phyloP scores from a whole-genome alignment of 257 asterid species.

The Gardenia jasminoides region DNA sequence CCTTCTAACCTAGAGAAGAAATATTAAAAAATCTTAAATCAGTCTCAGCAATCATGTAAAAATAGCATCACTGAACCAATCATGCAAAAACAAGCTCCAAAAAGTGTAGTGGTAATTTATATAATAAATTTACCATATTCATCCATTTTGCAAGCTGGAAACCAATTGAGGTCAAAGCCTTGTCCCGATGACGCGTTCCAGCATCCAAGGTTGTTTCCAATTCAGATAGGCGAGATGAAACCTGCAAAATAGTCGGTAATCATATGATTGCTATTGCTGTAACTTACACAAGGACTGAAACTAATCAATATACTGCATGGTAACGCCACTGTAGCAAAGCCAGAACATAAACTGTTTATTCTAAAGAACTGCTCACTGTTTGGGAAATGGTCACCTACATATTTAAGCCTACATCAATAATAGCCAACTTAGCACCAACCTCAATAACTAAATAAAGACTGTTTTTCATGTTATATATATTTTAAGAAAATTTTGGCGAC shows the following conservation, averaged over 20 bases:
- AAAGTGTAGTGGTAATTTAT: slow-evolving; percentile 11
- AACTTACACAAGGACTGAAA: background rate
- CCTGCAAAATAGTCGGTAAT: slow-evolving; percentile 49
- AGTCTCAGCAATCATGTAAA: slow-evolving; percentile 17
- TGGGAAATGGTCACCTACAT: background rate
- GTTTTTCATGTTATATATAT: background rate
- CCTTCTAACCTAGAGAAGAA: slow-evolving; percentile 73
- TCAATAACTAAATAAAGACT: background rate
- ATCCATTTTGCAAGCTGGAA: slow-evolving; percentile 82
- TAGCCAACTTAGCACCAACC: background rate
- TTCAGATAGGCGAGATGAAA: slow-evolving; percentile 81
- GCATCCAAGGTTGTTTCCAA: slow-evolving; percentile 90
- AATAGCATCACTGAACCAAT: background rate
- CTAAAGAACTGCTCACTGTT: background rate
- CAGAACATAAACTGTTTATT: background rate
- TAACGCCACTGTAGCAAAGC: background rate
- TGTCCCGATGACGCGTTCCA: slow-evolving; percentile 78
- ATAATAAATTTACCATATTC: slow-evolving; percentile 47
- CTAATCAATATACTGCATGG: background rate
- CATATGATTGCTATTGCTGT: background rate
- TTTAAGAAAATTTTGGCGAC: background rate
- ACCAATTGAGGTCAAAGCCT: slow-evolving; percentile 75
- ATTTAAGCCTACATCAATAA: background rate
- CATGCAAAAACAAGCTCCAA: slow-evolving; percentile 1
- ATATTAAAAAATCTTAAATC: slow-evolving; percentile 20